phyloP scores from a whole-genome alignment of 2,329 filamentous ascomycete species.

The Cryphonectria japonica region DNA sequence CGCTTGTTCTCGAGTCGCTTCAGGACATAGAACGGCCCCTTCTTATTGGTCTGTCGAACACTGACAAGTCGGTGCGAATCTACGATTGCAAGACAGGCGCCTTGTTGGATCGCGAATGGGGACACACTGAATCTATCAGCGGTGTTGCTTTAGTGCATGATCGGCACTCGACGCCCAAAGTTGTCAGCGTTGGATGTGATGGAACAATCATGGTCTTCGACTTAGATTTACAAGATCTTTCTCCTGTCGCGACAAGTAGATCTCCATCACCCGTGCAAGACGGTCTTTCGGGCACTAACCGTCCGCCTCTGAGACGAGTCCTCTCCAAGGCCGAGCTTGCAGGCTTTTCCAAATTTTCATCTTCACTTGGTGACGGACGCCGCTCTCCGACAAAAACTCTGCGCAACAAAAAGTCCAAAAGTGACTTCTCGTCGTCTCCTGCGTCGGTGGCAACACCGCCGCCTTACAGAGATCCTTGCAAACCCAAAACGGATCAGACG shows the following conservation, averaged over 20 bases:
- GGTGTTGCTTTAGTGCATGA: slow-evolving; percentile 75
- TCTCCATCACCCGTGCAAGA: slow-evolving; percentile 61
- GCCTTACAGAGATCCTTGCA: slow-evolving; percentile 34
- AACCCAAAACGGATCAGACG: slow-evolving; percentile 48
- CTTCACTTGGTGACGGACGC: slow-evolving; percentile 46
- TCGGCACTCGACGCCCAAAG: slow-evolving; percentile 56
- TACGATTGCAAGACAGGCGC: slow-evolving; percentile 79
- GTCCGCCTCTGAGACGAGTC: slow-evolving; percentile 80
- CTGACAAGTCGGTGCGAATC: slow-evolving; percentile 90
- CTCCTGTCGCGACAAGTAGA: slow-evolving; percentile 47
- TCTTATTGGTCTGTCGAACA: slow-evolving; percentile 87
- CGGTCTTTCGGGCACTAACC: slow-evolving; percentile 51
- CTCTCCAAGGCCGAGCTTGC: slow-evolving; percentile 86
- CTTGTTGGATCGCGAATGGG: slow-evolving; percentile 88
- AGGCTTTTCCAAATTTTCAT: slow-evolving; percentile 67
- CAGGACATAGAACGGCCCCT: slow-evolving; percentile 63
- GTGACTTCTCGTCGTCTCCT: slow-evolving; percentile 45
- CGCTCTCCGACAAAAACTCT: slow-evolving; percentile 54
- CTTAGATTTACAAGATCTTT: slow-evolving; percentile 54
- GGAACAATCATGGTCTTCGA: slow-evolving; percentile 84
- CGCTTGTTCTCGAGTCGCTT: slow-evolving; percentile 65
- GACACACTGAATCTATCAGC: slow-evolving; percentile 91
- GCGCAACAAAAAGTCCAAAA: slow-evolving; percentile 54
- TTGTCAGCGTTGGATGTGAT: slow-evolving; percentile 78
- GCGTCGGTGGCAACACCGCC: background rate